phyloP scores from a whole-genome alignment of 78 protist genomes.

The Dictyostelium firmibasis region DNA sequence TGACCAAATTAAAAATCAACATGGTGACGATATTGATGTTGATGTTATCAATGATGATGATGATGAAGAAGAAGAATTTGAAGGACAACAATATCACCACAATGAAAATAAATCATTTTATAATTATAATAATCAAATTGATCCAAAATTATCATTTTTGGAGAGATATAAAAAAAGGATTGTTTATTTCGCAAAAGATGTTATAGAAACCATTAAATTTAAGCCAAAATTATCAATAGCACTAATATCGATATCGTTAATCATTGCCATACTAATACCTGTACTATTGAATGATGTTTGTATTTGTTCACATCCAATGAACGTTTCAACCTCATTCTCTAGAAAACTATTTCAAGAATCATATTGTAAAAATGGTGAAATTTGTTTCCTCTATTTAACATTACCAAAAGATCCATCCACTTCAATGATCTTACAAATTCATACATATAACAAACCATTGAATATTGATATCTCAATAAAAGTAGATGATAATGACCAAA shows the following conservation, averaged over 20 bases:
- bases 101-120: neutral
- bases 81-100: neutral
- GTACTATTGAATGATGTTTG: conserved; percentile 20
- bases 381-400: conserved; percentile 38
- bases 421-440: conserved; percentile 61
- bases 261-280: conserved; percentile 6
- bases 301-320: conserved; percentile 71
- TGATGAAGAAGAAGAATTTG: neutral
- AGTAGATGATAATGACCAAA: neutral
- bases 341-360: conserved; percentile 16
- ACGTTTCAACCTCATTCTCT: conserved; percentile 6
- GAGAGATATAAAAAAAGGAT: neutral
- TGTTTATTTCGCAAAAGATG: neutral
- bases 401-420: conserved; percentile 39
- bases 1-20: neutral
- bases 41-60: neutral
- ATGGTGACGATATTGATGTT: no score
- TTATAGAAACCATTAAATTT: neutral
- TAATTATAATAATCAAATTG: conserved; percentile 6
- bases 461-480: neutral
- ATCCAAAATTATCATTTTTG: neutral
- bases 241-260: neutral
- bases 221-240: neutral
- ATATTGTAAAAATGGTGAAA: neutral
- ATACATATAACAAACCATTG: conserved; percentile 42